Evolutionary conservation across 805 yeast species (phyloP).

Genomic region (Yarrowia deformans): DNA sequence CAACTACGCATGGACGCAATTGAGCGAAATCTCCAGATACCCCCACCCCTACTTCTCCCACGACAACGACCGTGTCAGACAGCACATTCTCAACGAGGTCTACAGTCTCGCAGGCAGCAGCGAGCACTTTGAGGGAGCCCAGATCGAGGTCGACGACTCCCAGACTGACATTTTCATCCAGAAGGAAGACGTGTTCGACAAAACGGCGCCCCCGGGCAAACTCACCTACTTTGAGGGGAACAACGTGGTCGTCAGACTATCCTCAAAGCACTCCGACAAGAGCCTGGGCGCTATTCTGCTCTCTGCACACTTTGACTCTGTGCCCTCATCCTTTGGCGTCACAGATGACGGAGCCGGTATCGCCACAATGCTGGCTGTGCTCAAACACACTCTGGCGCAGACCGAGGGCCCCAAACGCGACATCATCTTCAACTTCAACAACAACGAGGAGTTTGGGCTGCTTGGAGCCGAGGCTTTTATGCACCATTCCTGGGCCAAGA

Average conservation of each 20-base stretch:
- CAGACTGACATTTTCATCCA: constrained; percentile 58
- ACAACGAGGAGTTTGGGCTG: constrained; percentile 88
- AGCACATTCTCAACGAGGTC: constrained; percentile 61
- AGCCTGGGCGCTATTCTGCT: constrained; percentile 62
- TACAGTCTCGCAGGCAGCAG: constrained; percentile 48
- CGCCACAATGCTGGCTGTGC: constrained; percentile 76
- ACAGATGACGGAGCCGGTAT: constrained; percentile 94
- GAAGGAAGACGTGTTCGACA: constrained; percentile 55
- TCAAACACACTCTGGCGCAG: constrained; percentile 57
- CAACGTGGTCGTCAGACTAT: constrained; percentile 75
- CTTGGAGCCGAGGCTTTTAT: constrained; percentile 80
- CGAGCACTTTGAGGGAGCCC: constrained; percentile 48
- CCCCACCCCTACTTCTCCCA: constrained; percentile 83
- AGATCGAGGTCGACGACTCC: constrained; percentile 54
- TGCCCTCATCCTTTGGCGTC: constrained; percentile 84
- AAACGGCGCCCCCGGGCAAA: constrained; percentile 53
- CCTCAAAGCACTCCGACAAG: constrained; percentile 13
- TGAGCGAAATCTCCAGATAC: constrained; percentile 68
- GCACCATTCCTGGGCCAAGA: constrained; percentile 72
- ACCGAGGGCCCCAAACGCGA: constrained; percentile 65
- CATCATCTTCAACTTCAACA: constrained; percentile 82
- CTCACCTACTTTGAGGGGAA: constrained; percentile 82
- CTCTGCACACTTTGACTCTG: constrained; percentile 90
- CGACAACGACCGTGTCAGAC: constrained; percentile 79
- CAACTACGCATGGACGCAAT: constrained; percentile 66